Evolutionary conservation across 129 eudicot species (phyloP), one percentile per base, ranked within the genome.

Genomic region (Solidago caesia): DNA sequence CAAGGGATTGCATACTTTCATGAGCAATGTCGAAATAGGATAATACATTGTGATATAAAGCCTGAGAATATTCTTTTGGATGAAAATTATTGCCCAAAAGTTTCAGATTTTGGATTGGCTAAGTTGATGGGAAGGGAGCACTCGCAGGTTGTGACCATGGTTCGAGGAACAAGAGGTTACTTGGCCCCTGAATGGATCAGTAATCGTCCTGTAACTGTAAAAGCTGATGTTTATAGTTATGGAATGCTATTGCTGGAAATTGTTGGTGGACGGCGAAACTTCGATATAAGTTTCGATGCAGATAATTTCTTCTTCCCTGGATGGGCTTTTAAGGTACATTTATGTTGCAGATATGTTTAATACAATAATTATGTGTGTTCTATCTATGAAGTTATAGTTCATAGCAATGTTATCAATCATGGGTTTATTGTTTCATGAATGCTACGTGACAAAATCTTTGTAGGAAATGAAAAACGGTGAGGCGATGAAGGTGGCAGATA

Each of bases 141-240:
- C 67, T 87, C 98, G 0, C 96, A 85, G 53, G 97, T 91, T 39
- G 94, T 91, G 64, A 95, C 97, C n/a, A 91, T 91, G 97, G 86
- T 95, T 57, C 78, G 99, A 77, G 99, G 99, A 71, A 91, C 97
- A 44, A 71, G 99, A 77, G 99, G 99, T 7, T 95, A 95, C 82
- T 79, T 95, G 72, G 99, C 99, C 29, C 99, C 99, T 0, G 99
- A 95, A 61, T 95, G 97, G 99, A 80, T 95, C 12, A 95, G 97
- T 70, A 95, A 95, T 68, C 92, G 97, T 39, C 97, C 99, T 0
- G 89, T 95, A 8, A 95, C 99, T 0, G 97, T 91, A 12, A 95
- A 91, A 70, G 99, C 97, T 1, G 99, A 95, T 84, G 99, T 95
- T 44, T 95, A 91, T 75, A 95, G 97, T 76, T 95, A 95, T 65